A percentile compares a stretch with the other conserved stretches of the same genome.
These are phyloP conservation scores for Alternaria gaisen DNA, from an alignment of 2,329 filamentous ascomycete genomes.

Conservation along the genomic window DNA sequence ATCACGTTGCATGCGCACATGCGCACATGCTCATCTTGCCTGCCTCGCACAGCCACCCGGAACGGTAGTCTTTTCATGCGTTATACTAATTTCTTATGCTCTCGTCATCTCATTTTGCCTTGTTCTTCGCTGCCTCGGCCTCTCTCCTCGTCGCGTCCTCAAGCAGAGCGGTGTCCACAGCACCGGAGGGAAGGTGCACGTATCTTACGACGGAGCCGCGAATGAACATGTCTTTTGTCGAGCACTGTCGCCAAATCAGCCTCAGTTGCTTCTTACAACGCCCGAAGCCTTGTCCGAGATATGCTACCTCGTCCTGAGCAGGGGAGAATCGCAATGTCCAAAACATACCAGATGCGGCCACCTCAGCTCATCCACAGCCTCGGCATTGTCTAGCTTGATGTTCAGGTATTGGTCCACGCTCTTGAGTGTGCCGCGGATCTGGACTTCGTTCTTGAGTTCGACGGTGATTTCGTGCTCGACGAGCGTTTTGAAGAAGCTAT, in stretches of 20 bases:
- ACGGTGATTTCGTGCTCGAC: conserved; percentile 97
- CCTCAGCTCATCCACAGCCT: conserved; percentile 89
- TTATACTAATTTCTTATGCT: background rate
- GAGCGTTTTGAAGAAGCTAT: conserved; percentile 92
- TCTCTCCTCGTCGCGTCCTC: conserved; percentile 76
- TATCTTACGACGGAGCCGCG: conserved; percentile 92
- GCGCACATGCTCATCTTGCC: background rate
- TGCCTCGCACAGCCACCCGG: background rate
- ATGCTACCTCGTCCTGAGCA: background rate
- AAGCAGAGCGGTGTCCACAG: conserved; percentile 84
- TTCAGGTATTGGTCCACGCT: conserved; percentile 99
- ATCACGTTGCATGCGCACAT: background rate
- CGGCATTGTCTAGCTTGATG: conserved; percentile 97
- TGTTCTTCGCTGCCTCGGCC: conserved; percentile 48
- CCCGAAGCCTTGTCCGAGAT: background rate
- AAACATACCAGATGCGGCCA: conserved; percentile 84
- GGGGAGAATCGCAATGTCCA: background rate
- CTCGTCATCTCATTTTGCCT: conserved; percentile 42
- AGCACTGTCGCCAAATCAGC: conserved; percentile 59
- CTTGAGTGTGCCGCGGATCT: conserved; percentile 93
- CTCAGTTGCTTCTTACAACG: background rate
- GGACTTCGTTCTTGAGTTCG: conserved; percentile 99
- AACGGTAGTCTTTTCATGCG: background rate
- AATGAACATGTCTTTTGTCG: conserved; percentile 96
- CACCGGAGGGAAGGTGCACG: conserved; percentile 82